phyloP scores from a whole-genome alignment of 2,329 filamentous ascomycete species.

The Penicillium sp. region DNA sequence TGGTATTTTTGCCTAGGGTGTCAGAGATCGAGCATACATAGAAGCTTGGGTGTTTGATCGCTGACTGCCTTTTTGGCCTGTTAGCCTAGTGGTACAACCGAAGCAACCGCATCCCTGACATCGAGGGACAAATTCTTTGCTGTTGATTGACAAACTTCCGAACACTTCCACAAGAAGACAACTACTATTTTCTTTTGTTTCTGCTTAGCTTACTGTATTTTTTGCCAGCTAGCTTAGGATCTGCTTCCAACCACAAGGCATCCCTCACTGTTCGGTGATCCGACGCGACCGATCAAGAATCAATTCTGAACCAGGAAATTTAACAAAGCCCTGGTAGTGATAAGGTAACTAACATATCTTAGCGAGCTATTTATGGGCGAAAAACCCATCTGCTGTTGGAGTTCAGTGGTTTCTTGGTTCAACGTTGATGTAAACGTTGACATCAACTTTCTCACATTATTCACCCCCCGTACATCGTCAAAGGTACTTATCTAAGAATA shows the following conservation, averaged over 20 bases:
- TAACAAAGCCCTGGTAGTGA: not conserved
- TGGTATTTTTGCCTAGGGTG: not conserved
- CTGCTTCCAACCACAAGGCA: not conserved
- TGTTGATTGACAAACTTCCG: not conserved
- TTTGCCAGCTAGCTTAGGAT: not conserved
- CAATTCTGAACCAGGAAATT: not conserved
- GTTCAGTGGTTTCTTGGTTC: not conserved
- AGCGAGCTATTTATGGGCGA: not conserved
- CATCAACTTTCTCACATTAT: not conserved
- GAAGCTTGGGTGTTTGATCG: no score
- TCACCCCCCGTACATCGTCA: not conserved
- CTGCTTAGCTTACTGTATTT: not conserved
- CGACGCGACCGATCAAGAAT: not conserved
- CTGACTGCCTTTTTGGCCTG: no score
- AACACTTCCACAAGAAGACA: not conserved
- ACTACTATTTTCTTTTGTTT: not conserved
- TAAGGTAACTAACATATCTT: not conserved
- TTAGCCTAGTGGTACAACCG: no score
- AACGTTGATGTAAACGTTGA: not conserved
- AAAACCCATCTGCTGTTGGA: not conserved
- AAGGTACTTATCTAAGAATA: not conserved
- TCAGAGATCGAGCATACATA: no score
- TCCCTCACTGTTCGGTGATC: not conserved
- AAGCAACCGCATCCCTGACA: no score
- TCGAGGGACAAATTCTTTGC: not conserved